Percentiles rank a stretch among this genome's conserved stretches.
These are phyloP conservation scores for Ustulina deusta DNA, from an alignment of 2,329 filamentous ascomycete species.

Conservation along the genomic window DNA sequence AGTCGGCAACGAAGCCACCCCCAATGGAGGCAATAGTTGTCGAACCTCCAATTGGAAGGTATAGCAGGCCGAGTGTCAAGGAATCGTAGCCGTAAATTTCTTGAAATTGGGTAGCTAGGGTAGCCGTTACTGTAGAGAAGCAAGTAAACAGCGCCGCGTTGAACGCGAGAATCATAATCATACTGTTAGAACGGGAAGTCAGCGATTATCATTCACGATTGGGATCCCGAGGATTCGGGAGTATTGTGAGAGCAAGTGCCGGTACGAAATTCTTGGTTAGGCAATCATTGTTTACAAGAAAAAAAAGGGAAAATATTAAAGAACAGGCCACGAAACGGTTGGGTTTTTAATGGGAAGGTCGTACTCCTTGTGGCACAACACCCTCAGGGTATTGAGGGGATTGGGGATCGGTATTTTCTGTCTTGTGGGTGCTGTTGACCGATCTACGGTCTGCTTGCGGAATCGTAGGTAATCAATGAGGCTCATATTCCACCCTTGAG, in stretches of 20 bases:
- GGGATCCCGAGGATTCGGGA: neutral
- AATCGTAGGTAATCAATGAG: conserved; percentile 62
- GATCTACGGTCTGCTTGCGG: conserved; percentile 52
- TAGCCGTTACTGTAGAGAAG: conserved; percentile 66
- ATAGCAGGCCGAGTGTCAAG: conserved; percentile 66
- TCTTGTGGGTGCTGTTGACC: conserved; percentile 52
- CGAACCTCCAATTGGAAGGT: conserved; percentile 65
- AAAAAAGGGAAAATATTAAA: neutral
- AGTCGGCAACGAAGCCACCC: conserved; percentile 71
- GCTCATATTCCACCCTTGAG: conserved; percentile 69
- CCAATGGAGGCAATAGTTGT: conserved; percentile 61
- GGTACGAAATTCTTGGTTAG: neutral
- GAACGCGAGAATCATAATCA: conserved; percentile 65
- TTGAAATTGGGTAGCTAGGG: conserved; percentile 64
- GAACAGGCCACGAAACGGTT: neutral
- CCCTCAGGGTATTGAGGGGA: conserved; percentile 65
- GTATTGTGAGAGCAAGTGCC: neutral
- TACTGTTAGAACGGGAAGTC: conserved; percentile 55
- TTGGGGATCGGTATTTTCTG: conserved; percentile 66
- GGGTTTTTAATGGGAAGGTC: neutral
- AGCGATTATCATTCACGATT: neutral
- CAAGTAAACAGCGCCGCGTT: conserved; percentile 67
- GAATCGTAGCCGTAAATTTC: conserved; percentile 64
- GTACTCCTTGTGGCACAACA: conserved; percentile 62
- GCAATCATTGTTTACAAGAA: neutral